A percentile compares a stretch with the other conserved stretches of the same genome.
phyloP scores from a whole-genome alignment of 1,284 basidiomycete species.

The Entoloma clypeatum region DNA sequence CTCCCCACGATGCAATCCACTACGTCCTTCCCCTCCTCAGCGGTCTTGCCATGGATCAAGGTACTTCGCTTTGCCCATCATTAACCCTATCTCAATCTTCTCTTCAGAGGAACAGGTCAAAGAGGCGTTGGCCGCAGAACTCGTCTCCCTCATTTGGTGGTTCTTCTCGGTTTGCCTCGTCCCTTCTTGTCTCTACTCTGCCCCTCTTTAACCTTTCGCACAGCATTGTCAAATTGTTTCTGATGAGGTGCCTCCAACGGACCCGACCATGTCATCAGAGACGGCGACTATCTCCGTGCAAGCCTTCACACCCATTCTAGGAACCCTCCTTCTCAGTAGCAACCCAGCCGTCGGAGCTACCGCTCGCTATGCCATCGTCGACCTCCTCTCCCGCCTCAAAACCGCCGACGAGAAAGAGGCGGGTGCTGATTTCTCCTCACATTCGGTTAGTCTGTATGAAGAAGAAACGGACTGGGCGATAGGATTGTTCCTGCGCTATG shows the following conservation, averaged over 20 bases:
- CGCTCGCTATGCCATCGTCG: constrained; percentile 75
- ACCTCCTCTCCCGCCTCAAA: constrained; percentile 66
- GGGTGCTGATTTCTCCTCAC: constrained; percentile 7
- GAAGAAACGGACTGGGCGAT: constrained; percentile 25
- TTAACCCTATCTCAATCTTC: constrained; percentile 10
- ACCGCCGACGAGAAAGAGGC: constrained; percentile 44
- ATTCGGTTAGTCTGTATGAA: constrained; percentile 25
- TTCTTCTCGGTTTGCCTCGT: constrained; percentile 70
- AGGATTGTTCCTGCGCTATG: constrained; percentile 50
- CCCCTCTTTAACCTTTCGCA: constrained; percentile 12
- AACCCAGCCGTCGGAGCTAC: constrained; percentile 73
- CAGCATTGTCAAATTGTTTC: constrained; percentile 61
- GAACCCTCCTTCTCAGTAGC: constrained; percentile 81
- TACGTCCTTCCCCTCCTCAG: constrained; percentile 91
- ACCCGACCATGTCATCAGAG: constrained; percentile 31
- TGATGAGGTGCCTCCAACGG: constrained; percentile 42
- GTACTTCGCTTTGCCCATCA: constrained; percentile 37
- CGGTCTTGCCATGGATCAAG: constrained; percentile 84
- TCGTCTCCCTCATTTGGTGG: constrained; percentile 90
- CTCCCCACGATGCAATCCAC: constrained; percentile 87
- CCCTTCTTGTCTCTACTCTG: constrained; percentile 17
- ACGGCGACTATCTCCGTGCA: constrained; percentile 63
- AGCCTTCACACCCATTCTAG: constrained; percentile 89
- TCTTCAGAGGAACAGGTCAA: constrained; percentile 82
- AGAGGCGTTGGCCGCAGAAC: constrained; percentile 82